Evolutionary conservation across 257 asterid species (phyloP).

Genomic region (Cinchona pubescens): DNA sequence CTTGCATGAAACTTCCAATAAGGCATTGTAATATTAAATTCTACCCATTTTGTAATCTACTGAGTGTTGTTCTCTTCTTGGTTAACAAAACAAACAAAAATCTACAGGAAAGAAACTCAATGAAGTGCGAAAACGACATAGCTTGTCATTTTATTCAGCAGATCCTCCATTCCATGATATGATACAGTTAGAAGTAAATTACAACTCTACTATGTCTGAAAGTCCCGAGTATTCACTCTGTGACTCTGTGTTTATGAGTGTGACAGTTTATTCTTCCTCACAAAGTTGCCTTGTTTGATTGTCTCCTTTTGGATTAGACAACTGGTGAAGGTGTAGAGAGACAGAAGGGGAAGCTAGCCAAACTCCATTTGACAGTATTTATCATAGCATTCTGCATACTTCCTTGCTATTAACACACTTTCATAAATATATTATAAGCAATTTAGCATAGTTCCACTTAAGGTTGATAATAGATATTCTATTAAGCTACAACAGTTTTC

Average conservation of each 20-base stretch:
- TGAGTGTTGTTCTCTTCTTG: not conserved
- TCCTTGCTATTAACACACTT: not conserved
- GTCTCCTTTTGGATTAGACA: not conserved
- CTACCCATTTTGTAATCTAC: not conserved
- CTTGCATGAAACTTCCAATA: conserved; percentile 12
- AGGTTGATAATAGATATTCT: not conserved
- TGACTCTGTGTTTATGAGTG: no score
- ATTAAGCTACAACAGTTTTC: not conserved
- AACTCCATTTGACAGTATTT: not conserved
- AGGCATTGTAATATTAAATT: not conserved
- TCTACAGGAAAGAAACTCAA: not conserved
- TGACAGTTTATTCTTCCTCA: not conserved
- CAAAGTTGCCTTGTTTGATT: not conserved
- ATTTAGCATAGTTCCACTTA: not conserved
- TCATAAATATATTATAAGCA: no score
- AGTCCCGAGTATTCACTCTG: not conserved
- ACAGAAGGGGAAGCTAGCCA: not conserved
- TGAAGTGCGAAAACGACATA: not conserved
- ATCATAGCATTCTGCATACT: not conserved
- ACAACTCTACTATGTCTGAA: not conserved
- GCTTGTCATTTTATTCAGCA: not conserved
- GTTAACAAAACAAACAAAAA: not conserved
- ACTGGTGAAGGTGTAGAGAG: no score
- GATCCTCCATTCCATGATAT: not conserved
- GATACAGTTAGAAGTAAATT: not conserved